A percentile compares a stretch with the other conserved stretches of the same genome.
Conservation (phyloP, 2,329 filamentous ascomycete species). For the Didymosphaeria variabile region DNA sequence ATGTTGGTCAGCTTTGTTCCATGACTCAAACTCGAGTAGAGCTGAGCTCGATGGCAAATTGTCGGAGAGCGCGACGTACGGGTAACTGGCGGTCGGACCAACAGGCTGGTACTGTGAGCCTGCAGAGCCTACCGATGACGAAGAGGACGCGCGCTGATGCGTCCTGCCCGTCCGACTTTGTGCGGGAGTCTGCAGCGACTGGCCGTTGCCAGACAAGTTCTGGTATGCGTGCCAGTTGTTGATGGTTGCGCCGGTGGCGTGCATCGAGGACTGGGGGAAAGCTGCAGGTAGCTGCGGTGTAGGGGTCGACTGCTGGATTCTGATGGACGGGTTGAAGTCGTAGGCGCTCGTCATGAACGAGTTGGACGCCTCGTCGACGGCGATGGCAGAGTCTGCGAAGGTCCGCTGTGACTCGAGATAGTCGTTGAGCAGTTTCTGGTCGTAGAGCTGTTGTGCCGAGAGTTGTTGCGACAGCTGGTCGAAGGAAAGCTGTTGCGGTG, state of each 20-base stretch:
- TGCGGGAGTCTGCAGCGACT: constrained; percentile 45
- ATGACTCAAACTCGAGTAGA: constrained; percentile 49
- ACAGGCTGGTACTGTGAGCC: constrained; percentile 45
- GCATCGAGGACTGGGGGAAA: constrained; percentile 44
- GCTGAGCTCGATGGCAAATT: constrained; percentile 51
- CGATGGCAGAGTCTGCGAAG: constrained; percentile 25
- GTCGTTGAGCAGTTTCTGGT: constrained; percentile 49
- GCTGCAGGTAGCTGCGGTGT: constrained; percentile 42
- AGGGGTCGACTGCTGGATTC: constrained; percentile 53
- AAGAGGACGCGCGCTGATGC: constrained; percentile 51
- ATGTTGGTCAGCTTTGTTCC: constrained; percentile 45
- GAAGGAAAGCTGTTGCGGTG: constrained; percentile 40
- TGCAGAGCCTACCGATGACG: constrained; percentile 51
- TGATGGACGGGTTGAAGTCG: constrained; percentile 50
- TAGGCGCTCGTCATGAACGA: constrained; percentile 47
- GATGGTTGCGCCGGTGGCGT: constrained; percentile 34
- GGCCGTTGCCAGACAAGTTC: constrained; percentile 39
- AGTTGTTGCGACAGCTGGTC: constrained; percentile 38
- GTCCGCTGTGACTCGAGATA: constrained; percentile 48
- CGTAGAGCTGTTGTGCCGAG: constrained; percentile 37
- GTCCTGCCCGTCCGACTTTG: constrained; percentile 37
- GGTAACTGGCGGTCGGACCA: constrained; percentile 43
- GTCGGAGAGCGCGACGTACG: constrained; percentile 57
- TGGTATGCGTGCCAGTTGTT: constrained; percentile 45
- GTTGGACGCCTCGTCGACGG: constrained; percentile 28